phyloP scores from a whole-genome alignment of 345 rosid genomes.

The Erodium maritimum region DNA sequence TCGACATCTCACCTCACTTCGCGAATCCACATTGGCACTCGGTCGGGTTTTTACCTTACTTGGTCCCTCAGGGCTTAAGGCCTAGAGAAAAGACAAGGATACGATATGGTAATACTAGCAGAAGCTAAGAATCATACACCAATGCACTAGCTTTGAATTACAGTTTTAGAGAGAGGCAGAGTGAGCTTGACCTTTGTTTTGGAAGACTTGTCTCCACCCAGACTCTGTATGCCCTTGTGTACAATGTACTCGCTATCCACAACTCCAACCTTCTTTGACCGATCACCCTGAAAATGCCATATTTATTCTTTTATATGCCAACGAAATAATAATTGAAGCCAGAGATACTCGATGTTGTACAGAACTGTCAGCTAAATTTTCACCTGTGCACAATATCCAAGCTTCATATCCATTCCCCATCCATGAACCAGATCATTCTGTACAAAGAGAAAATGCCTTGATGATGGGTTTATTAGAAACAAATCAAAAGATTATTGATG shows the following conservation, averaged over 20 bases:
- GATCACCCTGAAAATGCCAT: slow-evolving; percentile 55
- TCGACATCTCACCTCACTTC: neutral
- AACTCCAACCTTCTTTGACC: slow-evolving; percentile 76
- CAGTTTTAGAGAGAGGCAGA: neutral
- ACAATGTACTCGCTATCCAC: slow-evolving; percentile 78
- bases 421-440: slow-evolving; percentile 97
- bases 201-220: slow-evolving; percentile 52
- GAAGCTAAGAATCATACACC: too few relatives aligned
- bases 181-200: slow-evolving; percentile 29
- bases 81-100: slow-evolving; percentile 9
- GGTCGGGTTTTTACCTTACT: slow-evolving; percentile 8
- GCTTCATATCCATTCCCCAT: slow-evolving; percentile 98
- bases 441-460: neutral
- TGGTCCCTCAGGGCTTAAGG: slow-evolving; percentile 3
- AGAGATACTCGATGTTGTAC: too few relatives aligned
- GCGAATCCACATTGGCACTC: neutral
- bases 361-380: slow-evolving; percentile 1
- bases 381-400: slow-evolving; percentile 97
- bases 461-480: neutral
- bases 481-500: neutral
- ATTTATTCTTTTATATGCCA: neutral
- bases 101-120: too few relatives aligned
- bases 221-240: slow-evolving; percentile 80
- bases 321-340: neutral
- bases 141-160: too few relatives aligned